Base-by-base conservation (phyloP, 352 stramenopile species). In the Phytophthora foliorum region DNA sequence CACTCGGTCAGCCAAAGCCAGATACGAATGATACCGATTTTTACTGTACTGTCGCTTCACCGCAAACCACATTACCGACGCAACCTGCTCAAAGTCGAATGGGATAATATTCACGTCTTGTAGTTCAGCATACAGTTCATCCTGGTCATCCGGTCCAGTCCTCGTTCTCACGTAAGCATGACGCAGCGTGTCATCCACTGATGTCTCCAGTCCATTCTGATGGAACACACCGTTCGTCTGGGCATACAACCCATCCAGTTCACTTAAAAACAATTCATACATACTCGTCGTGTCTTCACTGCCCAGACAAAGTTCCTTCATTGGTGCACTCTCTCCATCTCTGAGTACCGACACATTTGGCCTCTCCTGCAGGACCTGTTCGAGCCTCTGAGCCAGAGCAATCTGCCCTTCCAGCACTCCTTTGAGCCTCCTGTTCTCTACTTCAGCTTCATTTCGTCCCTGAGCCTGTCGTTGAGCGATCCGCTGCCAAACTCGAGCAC, bases 361-460 rank as follows among this genome's bases (percentile, higher is more conserved):
- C 3, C 76, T 72, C 46, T 88, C 88, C 25, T 77, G 70, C 31
- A 90, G 66, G 55, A 88, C 72, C 22, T 84, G 54, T 34, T 90
- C 76, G 16, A 90, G 76, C 16, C 68, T 74, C 36, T 82, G 76
- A 24, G 76, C 78, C 44, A 88, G 64, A 44, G 70, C 62, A 63
- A 87, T 84, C 61, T 90, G 82, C 7, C 65, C 72, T 36, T 89
- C 61, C 13, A 90, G 65, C 45, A 74, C 67, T 11, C 32, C 51
- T 19, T 75, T 75, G 3, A 91, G 56, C 14, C 82, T 72, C 36
- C 59, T 55, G 19, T 88, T 87, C 65, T 90, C 82, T 13, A 48
- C 49, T 51, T 90, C 76, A 38, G 80, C 57, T 19, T 61, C 65
- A 9, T 71, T 48, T 7, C 71, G 71, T 13, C 67, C 64, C 36